These are phyloP conservation scores for Xylariaceae sp. DNA, from an alignment of 2,329 filamentous ascomycete species.

Conservation along the genomic window DNA sequence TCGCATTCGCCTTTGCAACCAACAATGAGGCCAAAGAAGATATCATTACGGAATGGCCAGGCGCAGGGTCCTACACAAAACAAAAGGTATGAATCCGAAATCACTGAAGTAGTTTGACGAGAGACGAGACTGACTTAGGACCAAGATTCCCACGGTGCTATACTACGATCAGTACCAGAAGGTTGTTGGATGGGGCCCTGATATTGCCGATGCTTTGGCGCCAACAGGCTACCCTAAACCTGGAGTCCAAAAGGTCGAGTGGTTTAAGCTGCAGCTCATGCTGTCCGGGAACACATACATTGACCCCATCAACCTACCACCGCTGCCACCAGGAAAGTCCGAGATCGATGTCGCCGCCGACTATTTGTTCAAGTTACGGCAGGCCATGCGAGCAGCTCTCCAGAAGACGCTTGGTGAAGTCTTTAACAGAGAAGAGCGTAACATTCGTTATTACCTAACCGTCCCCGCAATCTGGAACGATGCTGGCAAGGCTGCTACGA, in stretches of 20 bases:
- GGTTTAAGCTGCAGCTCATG: constrained; percentile 99
- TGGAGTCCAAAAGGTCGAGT: constrained; percentile 98
- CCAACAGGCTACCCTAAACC: constrained; percentile 98
- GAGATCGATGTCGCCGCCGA: constrained; percentile 99
- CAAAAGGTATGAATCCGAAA: constrained; percentile 75
- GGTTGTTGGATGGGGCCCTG: constrained; percentile 98
- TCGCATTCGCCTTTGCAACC: constrained; percentile 95
- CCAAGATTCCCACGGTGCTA: constrained; percentile 94
- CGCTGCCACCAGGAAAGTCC: constrained; percentile 95
- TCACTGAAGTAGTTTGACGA: neutral
- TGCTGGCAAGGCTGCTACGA: constrained; percentile 94
- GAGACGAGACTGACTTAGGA: constrained; percentile 29
- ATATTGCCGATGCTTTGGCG: constrained; percentile 95
- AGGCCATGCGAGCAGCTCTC: constrained; percentile 93
- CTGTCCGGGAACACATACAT: constrained; percentile 98
- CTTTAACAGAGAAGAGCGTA: constrained; percentile 96
- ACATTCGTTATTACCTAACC: constrained; percentile 96
- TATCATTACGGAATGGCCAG: constrained; percentile 99
- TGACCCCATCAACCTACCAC: constrained; percentile 97
- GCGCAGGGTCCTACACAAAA: constrained; percentile 95
- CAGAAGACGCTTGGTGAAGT: constrained; percentile 97
- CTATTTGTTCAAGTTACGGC: constrained; percentile 96
- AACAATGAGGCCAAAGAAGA: constrained; percentile 98
- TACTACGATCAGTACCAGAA: constrained; percentile 99
- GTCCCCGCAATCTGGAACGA: constrained; percentile 99